Evolutionary conservation across 2,329 filamentous ascomycete species (phyloP).

Genomic region (Rutstroemia sydowiana): DNA sequence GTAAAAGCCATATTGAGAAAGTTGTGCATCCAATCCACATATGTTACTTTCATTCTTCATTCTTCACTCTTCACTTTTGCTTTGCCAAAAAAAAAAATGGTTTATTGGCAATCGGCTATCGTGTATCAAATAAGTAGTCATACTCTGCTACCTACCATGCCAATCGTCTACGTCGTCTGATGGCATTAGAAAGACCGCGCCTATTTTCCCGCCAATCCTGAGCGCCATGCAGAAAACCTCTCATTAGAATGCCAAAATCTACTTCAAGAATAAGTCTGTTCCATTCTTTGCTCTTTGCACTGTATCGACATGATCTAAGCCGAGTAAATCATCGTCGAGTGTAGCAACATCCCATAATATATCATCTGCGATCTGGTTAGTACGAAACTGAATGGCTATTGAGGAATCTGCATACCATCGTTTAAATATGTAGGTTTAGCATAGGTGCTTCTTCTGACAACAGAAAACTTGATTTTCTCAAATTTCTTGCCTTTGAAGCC

Average conservation of each 20-base stretch:
- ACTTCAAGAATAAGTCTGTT: slow-evolving; percentile 53
- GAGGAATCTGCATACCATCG: slow-evolving; percentile 59
- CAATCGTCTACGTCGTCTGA: slow-evolving; percentile 6
- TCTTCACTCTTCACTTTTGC: neutral
- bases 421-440: slow-evolving; percentile 75
- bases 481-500: slow-evolving; percentile 97
- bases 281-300: slow-evolving; percentile 52
- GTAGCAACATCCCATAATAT: slow-evolving; percentile 46
- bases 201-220: slow-evolving; percentile 16
- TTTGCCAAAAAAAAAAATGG: slow-evolving; percentile 2
- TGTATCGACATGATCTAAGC: slow-evolving; percentile 59
- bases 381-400: neutral
- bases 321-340: slow-evolving; percentile 54
- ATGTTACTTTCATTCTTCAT: neutral
- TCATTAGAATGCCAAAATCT: slow-evolving; percentile 21
- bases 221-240: slow-evolving; percentile 18
- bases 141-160: slow-evolving; percentile 8
- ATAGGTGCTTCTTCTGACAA: slow-evolving; percentile 64
- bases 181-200: slow-evolving; percentile 5
- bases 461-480: slow-evolving; percentile 94
- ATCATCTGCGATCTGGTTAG: slow-evolving; percentile 40
- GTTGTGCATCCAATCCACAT: slow-evolving; percentile 3
- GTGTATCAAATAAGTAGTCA: slow-evolving; percentile 5
- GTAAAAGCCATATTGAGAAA: neutral
- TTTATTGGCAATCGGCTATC: slow-evolving; percentile 1